Base-by-base conservation (phyloP, 176 grass and related monocot species). In the Triticum urartu region DNA sequence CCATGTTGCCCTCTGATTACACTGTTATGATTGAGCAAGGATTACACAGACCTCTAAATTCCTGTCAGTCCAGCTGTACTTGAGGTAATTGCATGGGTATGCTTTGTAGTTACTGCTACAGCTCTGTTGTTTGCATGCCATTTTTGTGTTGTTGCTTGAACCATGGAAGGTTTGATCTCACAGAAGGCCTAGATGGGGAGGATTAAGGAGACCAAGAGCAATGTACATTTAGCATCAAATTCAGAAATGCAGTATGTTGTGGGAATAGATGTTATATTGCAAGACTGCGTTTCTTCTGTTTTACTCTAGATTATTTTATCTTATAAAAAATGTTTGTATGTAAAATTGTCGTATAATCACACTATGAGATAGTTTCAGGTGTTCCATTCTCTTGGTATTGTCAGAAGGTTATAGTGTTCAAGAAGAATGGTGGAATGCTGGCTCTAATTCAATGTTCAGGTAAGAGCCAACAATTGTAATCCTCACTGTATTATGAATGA, bases 41-140 rank as follows among this genome's bases (percentile, higher is more conserved):
- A 98, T 89, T 98, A 90, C 81, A 98, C 95, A 50, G 92, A 98
- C 77, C 95, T 91, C 26, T 98, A 95, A 72, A 93, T 98, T 92
- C 89, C 89, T 83, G 91, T 95, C 48, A 98, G 93, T 66, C 93
- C 86, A 15, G 87, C 89, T 39, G 89, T 93, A 58, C 86, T 93
- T 22, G 93, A 98, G 74, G 95, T 83, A 61, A 92, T 90, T 79
- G 42, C 80, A 25, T 83, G 90, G 89, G 93, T 98, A 82, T 56
- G 32, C 61, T 84, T 38, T 75, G 75, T 84, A 75, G 36, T 40
- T 81, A 50, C 63, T 14, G 21, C 20, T 48, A 18, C 85, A 22
- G 79, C 50, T 72, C 3, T 4, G 83, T 48, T 79, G 3, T 65
- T 50, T 50, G 47, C 47, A 50, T 14, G 47, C 4, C 47, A 50